Conservation (phyloP, 495 filamentous ascomycete genomes). For the Friedmanniomyces endolithicus region DNA sequence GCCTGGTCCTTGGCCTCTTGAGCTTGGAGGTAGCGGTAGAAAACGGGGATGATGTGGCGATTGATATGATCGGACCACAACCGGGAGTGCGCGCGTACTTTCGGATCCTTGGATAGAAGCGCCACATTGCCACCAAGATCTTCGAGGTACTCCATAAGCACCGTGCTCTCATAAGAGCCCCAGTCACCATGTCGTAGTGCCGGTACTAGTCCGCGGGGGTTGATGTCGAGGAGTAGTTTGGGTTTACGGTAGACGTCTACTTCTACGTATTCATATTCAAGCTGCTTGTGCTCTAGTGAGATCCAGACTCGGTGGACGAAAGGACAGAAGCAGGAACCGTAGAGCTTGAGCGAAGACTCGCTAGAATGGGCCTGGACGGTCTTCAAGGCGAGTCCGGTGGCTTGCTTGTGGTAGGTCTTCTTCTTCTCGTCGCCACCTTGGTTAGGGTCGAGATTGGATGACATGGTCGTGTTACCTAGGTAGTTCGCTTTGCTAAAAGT, state of each 20-base stretch:
- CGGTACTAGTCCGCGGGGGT: conserved; percentile 79
- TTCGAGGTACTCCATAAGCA: conserved; percentile 88
- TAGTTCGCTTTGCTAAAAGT: too few relatives aligned
- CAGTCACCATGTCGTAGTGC: conserved; percentile 73
- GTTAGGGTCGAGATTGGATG: conserved; percentile 21
- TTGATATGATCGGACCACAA: conserved; percentile 88
- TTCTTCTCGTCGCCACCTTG: conserved; percentile 34
- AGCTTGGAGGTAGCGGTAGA: conserved; percentile 66
- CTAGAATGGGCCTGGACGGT: conserved; percentile 64
- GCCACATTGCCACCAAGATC: conserved; percentile 51
- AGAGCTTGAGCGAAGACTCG: conserved; percentile 66
- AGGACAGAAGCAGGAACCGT: conserved; percentile 80
- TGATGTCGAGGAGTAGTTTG: conserved; percentile 63
- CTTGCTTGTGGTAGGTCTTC: conserved; percentile 73
- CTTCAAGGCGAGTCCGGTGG: conserved; percentile 59
- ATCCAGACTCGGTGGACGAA: conserved; percentile 97
- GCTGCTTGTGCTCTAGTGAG: conserved; percentile 71
- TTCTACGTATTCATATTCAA: conserved; percentile 85
- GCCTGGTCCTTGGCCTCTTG: conserved; percentile 54
- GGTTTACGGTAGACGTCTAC: conserved; percentile 81
- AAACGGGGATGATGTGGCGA: conserved; percentile 65
- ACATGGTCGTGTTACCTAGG: not conserved
- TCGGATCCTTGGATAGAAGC: conserved; percentile 56
- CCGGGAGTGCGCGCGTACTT: conserved; percentile 63
- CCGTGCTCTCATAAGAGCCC: conserved; percentile 76